Evolutionary conservation across 139 green algal genomes (phyloP).

Genomic region (Raphidocelis subcapitata): DNA sequence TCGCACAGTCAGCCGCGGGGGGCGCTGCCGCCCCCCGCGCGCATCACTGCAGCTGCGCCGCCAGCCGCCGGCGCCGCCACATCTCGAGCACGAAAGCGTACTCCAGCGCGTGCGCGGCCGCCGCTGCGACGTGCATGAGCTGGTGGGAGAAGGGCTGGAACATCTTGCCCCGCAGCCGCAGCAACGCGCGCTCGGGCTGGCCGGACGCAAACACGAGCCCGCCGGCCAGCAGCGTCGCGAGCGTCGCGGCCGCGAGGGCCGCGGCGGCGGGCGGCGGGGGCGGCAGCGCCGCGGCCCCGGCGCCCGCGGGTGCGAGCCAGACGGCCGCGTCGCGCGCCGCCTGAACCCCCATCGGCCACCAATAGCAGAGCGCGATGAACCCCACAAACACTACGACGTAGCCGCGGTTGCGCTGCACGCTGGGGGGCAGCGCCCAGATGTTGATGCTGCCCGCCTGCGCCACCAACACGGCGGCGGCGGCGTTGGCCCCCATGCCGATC

Average conservation of each 20-base stretch:
- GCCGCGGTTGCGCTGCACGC: constrained; percentile 7
- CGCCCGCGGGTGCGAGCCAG: background rate
- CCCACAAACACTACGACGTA: constrained; percentile 26
- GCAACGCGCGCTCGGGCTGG: constrained; percentile 17
- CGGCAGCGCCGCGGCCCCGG: background rate
- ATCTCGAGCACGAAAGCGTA: constrained; percentile 26
- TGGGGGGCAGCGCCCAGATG: constrained; percentile 1
- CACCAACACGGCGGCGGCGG: background rate
- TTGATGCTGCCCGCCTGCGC: constrained; percentile 1
- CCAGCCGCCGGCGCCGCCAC: background rate
- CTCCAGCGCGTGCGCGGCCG: constrained; percentile 23
- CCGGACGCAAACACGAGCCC: constrained; percentile 20
- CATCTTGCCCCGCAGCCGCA: background rate
- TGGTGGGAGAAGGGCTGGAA: constrained; percentile 28
- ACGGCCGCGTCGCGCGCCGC: background rate
- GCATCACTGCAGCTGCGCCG: too few species aligned
- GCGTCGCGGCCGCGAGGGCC: background rate
- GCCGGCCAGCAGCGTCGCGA: constrained; percentile 14
- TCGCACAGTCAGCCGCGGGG: too few species aligned
- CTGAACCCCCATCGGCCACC: constrained; percentile 20
- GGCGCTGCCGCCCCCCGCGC: too few species aligned
- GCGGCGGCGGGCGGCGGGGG: too few species aligned
- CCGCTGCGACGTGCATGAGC: constrained; percentile 26
- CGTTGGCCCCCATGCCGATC: constrained; percentile 4
- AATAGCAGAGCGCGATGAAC: constrained; percentile 25